A percentile compares a stretch with the other conserved stretches of the same genome.
Evolutionary conservation across 2,329 filamentous ascomycete species (phyloP).

Genomic region (Stemphylium vesicarium): DNA sequence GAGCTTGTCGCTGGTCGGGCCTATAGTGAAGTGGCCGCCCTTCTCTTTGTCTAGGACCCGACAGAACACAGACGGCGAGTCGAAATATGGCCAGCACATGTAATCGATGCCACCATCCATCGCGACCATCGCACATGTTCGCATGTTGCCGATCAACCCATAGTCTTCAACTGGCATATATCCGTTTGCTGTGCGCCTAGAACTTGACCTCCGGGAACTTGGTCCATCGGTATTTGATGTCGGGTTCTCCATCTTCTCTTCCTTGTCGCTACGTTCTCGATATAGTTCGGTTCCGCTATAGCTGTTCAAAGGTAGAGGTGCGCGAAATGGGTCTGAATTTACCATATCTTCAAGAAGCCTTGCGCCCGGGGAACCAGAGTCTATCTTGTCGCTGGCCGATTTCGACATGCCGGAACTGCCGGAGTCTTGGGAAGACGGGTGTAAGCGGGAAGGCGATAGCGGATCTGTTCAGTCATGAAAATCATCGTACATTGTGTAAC

Average conservation of each 20-base stretch:
- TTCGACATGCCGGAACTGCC: constrained; percentile 15
- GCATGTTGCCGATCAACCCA: constrained; percentile 81
- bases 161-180: constrained; percentile 66
- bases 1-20: constrained; percentile 53
- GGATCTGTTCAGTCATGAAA: constrained; percentile 2
- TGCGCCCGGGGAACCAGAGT: constrained; percentile 9
- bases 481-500: constrained; percentile 3
- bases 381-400: constrained; percentile 2
- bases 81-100: constrained; percentile 69
- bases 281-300: constrained; percentile 18
- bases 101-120: constrained; percentile 59
- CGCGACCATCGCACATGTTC: constrained; percentile 62
- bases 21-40: constrained; percentile 74
- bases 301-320: constrained; percentile 9
- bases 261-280: constrained; percentile 12
- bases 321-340: constrained; percentile 11
- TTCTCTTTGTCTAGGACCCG: constrained; percentile 76
- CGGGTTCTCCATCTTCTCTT: constrained; percentile 21
- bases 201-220: constrained; percentile 17
- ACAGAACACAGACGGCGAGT: constrained; percentile 78
- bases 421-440: constrained; percentile 11
- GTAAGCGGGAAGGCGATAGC: neutral
- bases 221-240: constrained; percentile 14
- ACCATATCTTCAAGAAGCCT: constrained; percentile 19
- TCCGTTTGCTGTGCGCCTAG: constrained; percentile 32